Evolutionary conservation across 331 rosid species (phyloP).

Genomic region (Rosa hybrid): DNA sequence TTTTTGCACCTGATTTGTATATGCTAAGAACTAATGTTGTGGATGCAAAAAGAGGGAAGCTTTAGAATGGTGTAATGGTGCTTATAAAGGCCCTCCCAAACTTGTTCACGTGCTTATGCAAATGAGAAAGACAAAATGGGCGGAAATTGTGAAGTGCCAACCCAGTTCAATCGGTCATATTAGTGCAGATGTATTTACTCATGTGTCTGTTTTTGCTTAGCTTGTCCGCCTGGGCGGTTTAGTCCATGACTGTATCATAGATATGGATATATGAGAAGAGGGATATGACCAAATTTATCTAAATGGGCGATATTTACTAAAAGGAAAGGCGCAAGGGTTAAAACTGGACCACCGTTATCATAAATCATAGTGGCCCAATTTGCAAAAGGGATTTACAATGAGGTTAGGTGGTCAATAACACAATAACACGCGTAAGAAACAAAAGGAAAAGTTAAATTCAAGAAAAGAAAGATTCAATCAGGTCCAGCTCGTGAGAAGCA

Average conservation of each 20-base stretch:
- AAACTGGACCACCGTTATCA: neutral
- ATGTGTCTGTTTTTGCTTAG: constrained; percentile 1
- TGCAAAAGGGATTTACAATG: neutral
- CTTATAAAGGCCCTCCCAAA: neutral
- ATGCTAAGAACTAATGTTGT: neutral
- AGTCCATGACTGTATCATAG: neutral
- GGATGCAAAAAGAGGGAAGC: neutral
- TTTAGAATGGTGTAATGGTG: neutral
- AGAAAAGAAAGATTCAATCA: too few species aligned
- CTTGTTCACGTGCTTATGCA: neutral
- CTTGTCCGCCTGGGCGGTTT: constrained; percentile 10
- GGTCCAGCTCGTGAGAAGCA: neutral
- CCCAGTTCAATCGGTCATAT: neutral
- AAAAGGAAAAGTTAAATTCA: too few species aligned
- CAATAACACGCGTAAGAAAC: too few species aligned
- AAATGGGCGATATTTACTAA: constrained; percentile 7
- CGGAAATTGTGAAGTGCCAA: constrained; percentile 8
- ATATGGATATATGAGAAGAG: neutral
- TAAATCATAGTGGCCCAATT: neutral
- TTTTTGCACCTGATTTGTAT: neutral
- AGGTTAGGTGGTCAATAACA: neutral
- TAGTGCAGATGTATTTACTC: neutral
- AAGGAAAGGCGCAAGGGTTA: neutral
- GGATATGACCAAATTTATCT: too few species aligned
- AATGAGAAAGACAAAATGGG: constrained; percentile 13